phyloP scores from a whole-genome alignment of 768 basidiomycete species.

The Tulasnella sp. region DNA sequence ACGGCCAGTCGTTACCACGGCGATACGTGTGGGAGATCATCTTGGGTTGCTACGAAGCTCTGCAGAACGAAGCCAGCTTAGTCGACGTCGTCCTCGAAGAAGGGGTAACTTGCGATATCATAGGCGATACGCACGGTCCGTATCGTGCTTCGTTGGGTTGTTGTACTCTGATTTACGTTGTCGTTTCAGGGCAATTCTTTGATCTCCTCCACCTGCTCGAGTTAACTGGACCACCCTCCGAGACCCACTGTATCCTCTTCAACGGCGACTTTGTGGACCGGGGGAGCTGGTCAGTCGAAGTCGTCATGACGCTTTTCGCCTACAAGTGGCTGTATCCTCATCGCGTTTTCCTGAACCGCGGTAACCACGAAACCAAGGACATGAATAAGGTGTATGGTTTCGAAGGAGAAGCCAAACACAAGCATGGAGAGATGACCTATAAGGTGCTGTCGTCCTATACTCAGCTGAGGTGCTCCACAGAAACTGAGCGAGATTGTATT shows the following conservation, averaged over 20 bases:
- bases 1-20: constrained; percentile 80
- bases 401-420: constrained; percentile 92
- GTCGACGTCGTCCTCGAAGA: constrained; percentile 64
- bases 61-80: constrained; percentile 67
- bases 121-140: constrained; percentile 89
- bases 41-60: constrained; percentile 65
- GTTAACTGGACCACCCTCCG: constrained; percentile 71
- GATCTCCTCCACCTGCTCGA: constrained; percentile 80
- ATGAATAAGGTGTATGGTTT: constrained; percentile 92
- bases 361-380: constrained; percentile 93
- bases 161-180: background rate
- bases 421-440: constrained; percentile 91
- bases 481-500: constrained; percentile 9
- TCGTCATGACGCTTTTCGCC: constrained; percentile 84
- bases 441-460: constrained; percentile 38
- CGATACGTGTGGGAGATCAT: constrained; percentile 95
- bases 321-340: constrained; percentile 96
- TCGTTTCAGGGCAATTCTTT: constrained; percentile 71
- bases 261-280: constrained; percentile 96
- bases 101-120: constrained; percentile 78
- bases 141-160: background rate
- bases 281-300: constrained; percentile 90
- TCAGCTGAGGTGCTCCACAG: background rate
- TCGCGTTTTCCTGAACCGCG: constrained; percentile 85
- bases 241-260: constrained; percentile 79